Base-by-base conservation (phyloP, 1,284 basidiomycete genomes). In the Apiotrichum domesticum region DNA sequence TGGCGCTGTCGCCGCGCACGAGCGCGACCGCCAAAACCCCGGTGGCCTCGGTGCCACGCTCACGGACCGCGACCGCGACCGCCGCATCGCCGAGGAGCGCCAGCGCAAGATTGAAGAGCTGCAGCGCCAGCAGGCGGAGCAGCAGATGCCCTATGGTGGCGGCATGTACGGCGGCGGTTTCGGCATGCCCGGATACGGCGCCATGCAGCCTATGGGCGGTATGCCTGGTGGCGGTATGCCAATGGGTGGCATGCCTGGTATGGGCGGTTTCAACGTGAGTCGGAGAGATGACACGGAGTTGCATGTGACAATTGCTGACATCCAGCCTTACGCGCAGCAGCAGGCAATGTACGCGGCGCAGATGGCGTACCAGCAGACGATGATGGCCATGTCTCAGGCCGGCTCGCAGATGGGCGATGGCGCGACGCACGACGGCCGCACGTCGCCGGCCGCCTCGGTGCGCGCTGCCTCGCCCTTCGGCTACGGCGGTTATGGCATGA, bases 1-100 rank as follows among this genome's bases (percentile, higher is more conserved):
- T 47, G 95, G 95, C 29, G 94, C 94, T 2, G 94, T 98, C 66
- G 92, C 91, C 33, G 90, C 88, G 15, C 92, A 96, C 74, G 93
- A 98, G 77, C 83, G 90, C 55, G 94, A 98, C 60, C 83, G 92
- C 62, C 93, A 95, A 74, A 85, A 90, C 42, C 90, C 95, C 51
- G 94, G 95, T 54, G 95, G 95, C 33, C 84, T 96, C 35, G 95
- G 95, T 55, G 93, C 94, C 35, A 85, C 90, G 2, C 79, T 98
- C 64, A 98, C 95, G 1, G 94, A 98, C 77, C 84, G 93, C 41
- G 94, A 98, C 76, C 84, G 93, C 48, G 92, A 98, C 72, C 88
- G 90, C 70, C 82, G 93, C 33, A 58, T 90, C 33, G 91, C 88
- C 21, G 90, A 95, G 77, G 93, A 95, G 62, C 82, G 93, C 45